Base-by-base conservation (phyloP, 2,329 filamentous ascomycete species). In the Arachnomyces sp. region DNA sequence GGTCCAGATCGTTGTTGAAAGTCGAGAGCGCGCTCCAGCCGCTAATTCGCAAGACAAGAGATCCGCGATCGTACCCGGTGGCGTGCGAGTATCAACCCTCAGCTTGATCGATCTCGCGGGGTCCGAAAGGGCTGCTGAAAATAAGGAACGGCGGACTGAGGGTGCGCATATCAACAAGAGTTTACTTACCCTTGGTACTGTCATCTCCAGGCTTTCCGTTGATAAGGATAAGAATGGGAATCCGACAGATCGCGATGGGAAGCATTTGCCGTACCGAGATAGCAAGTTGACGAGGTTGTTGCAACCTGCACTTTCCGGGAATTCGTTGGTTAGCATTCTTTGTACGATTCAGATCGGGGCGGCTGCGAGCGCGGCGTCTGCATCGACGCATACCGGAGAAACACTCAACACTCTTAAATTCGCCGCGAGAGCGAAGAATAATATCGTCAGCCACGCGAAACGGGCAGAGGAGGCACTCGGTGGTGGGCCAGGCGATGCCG, bases 161-260 rank as follows among this genome's bases (percentile, higher is more conserved):
- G 92, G 92, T 47, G 90, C 90, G 9, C 92, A 98, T 59, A 98
- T 98, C 67, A 98, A 98, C 71, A 96, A 96, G 68, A 95, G 88
- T 61, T 67, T 98, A 56, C 77, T 98, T 43, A 98, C 92, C 0
- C 71, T 98, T 2, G 92, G 92, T 38, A 98, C 87, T 1, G 92
- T 98, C 54, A 95, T 98, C 58, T 84, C 86, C 8, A 84, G 84
- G 48, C 71, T 98, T n/a, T 93, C 90, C 1, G 86, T 87, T 40
- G 79, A 82, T 55, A 94, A 93, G 57, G 85, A 94, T 31, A 90
- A 88, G 61, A 75, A 84, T 42, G 76, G 74, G 38, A 84, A 82
- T 56, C 69, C 73, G 4, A 72, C 66, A 12, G 87, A 93, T 53
- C 89, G 88, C 56, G 85, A 94, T 50, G 82, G 78, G 36, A 94